Conservation (phyloP, 495 filamentous ascomycete species). For the Venustampulla echinocandica region DNA sequence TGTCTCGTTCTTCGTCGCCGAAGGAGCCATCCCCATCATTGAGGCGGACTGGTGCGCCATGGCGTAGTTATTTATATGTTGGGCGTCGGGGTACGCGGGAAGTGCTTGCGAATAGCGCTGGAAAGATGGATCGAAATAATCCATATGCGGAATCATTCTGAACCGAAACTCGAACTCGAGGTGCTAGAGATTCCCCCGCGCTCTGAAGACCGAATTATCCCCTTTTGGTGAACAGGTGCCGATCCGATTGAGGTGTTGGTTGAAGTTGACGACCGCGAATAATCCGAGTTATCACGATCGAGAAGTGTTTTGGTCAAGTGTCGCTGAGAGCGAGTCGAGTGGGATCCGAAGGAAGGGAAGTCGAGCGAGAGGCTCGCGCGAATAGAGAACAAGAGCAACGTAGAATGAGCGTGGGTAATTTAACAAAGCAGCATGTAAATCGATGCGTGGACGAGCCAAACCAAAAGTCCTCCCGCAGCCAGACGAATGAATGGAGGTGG, state of each 20-base stretch:
- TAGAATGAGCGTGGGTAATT: too few species aligned
- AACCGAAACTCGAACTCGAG: conserved; percentile 3
- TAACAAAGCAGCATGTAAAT: too few species aligned
- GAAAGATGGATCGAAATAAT: conserved; percentile 15
- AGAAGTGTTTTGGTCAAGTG: too few species aligned
- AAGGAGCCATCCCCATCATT: conserved; percentile 15
- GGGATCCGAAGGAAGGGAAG: too few species aligned
- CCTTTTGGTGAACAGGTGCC: background rate
- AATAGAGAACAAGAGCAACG: too few species aligned
- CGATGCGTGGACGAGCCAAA: too few species aligned
- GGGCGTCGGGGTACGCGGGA: conserved; percentile 2
- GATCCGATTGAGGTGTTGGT: background rate
- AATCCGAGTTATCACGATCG: too few species aligned
- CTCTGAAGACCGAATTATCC: background rate
- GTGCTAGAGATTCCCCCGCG: background rate
- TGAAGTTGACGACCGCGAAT: too few species aligned
- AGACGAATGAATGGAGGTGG: conserved; percentile 14
- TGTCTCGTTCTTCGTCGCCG: conserved; percentile 30
- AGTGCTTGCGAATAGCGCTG: conserved; percentile 12
- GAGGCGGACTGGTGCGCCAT: conserved; percentile 5
- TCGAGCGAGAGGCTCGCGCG: too few species aligned
- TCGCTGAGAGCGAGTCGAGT: too few species aligned
- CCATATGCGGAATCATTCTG: conserved; percentile 11
- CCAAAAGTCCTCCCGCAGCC: too few species aligned
- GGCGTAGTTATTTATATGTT: conserved; percentile 1